phyloP scores from a whole-genome alignment of 2,329 filamentous ascomycete species.

The Seiridium unicorne region DNA sequence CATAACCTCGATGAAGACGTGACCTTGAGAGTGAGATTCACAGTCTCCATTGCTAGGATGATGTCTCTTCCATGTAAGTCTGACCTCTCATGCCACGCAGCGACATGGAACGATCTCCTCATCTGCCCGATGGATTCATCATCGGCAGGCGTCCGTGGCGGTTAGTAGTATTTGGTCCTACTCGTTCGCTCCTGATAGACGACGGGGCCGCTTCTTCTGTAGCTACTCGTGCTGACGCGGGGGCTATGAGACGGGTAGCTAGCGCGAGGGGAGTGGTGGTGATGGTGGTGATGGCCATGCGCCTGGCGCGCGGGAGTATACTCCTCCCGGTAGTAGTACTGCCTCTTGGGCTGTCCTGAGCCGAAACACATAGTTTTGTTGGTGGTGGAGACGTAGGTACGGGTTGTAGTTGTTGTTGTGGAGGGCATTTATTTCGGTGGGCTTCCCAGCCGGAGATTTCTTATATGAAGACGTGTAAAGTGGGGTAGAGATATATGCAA shows the following conservation, averaged over 20 bases:
- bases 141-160: too few species aligned
- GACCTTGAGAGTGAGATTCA: too few species aligned
- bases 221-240: constrained; percentile 36
- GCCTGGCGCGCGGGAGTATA: constrained; percentile 44
- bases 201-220: constrained; percentile 31
- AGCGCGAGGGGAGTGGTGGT: constrained; percentile 11
- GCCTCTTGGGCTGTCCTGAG: constrained; percentile 35
- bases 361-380: constrained; percentile 47
- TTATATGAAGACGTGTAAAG: too few species aligned
- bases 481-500: too few species aligned
- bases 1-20: too few species aligned
- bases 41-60: too few species aligned
- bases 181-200: constrained; percentile 38
- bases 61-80: too few species aligned
- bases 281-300: constrained; percentile 21
- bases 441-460: background rate
- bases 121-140: background rate
- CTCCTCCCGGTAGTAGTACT: constrained; percentile 57
- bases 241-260: constrained; percentile 32
- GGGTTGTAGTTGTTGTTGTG: constrained; percentile 13
- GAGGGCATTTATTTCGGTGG: constrained; percentile 11
- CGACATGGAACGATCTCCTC: too few species aligned
- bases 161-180: constrained; percentile 28
- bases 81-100: too few species aligned
- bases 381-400: constrained; percentile 10